phyloP scores from a whole-genome alignment of 2,329 filamentous ascomycete species.

The Cercospora nicotianae region DNA sequence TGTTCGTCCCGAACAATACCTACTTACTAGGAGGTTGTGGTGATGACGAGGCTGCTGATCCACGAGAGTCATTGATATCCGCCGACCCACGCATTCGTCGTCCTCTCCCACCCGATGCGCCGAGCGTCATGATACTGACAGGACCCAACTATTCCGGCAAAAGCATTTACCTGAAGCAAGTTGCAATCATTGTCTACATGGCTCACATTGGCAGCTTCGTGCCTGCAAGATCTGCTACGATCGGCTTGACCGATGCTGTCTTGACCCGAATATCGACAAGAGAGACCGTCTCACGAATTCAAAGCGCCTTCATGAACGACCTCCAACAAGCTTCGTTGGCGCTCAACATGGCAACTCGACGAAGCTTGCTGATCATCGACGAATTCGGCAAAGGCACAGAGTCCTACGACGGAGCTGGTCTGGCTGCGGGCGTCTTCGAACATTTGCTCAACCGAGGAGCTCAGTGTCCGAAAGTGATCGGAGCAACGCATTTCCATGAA shows the following conservation, averaged over 20 bases:
- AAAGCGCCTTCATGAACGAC: conserved; percentile 76
- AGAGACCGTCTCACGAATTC: conserved; percentile 63
- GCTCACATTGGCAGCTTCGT: conserved; percentile 93
- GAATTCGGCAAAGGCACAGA: conserved; percentile 79
- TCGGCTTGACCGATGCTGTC: conserved; percentile 91
- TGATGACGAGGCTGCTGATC: conserved; percentile 15
- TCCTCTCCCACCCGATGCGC: conserved; percentile 34
- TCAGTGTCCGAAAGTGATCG: conserved; percentile 59
- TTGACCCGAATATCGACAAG: conserved; percentile 79
- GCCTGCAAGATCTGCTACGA: conserved; percentile 70
- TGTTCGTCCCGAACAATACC: conserved; percentile 82
- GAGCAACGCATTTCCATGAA: conserved; percentile 68
- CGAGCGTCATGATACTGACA: conserved; percentile 77
- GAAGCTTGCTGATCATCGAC: conserved; percentile 84
- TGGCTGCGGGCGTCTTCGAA: conserved; percentile 62
- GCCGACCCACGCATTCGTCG: conserved; percentile 4
- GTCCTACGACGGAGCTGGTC: conserved; percentile 62
- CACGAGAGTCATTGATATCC: conserved; percentile 8
- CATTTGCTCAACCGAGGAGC: conserved; percentile 53
- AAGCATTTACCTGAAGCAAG: conserved; percentile 91
- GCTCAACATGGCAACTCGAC: conserved; percentile 69
- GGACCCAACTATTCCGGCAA: conserved; percentile 97
- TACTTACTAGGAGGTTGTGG: conserved; percentile 62
- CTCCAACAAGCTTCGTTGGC: conserved; percentile 81
- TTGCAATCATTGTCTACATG: conserved; percentile 85